Conservation (phyloP, 2,329 filamentous ascomycete species). For the Paradendryphiella salina region DNA sequence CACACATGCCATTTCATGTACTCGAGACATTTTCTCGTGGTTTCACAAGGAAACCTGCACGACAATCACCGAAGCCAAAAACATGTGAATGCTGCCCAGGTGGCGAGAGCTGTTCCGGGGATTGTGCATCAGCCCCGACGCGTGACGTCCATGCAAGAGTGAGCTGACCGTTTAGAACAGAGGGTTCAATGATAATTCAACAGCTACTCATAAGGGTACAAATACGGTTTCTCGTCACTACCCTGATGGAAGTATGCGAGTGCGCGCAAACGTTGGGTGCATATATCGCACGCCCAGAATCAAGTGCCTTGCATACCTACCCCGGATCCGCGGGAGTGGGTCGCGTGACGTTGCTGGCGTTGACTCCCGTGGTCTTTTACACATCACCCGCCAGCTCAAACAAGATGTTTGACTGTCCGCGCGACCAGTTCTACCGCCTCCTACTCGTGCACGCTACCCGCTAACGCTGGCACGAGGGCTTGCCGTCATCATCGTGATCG, state of each 20-base stretch:
- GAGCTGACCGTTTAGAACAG: no score
- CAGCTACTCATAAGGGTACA: no score
- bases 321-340: slow-evolving; percentile 11
- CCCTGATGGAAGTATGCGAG: not conserved
- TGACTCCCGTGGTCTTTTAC: slow-evolving; percentile 13
- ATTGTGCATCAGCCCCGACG: no score
- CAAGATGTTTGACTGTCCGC: slow-evolving; percentile 9
- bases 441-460: slow-evolving; percentile 11
- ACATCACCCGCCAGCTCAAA: slow-evolving; percentile 16
- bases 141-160: no score
- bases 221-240: not conserved
- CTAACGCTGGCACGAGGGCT: slow-evolving; percentile 14
- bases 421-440: slow-evolving; percentile 9
- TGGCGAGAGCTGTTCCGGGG: not conserved
- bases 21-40: not conserved
- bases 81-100: not conserved
- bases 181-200: no score
- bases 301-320: slow-evolving; percentile 15
- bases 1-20: slow-evolving; percentile 1
- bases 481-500: slow-evolving; percentile 8
- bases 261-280: not conserved
- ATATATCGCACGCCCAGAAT: slow-evolving; percentile 1
- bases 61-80: not conserved
- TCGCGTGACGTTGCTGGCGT: slow-evolving; percentile 16
- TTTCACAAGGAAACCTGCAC: not conserved